These are phyloP conservation scores for Rhododendron ferrugineum DNA, from an alignment of 148 eudicot species.

Conservation along the genomic window DNA sequence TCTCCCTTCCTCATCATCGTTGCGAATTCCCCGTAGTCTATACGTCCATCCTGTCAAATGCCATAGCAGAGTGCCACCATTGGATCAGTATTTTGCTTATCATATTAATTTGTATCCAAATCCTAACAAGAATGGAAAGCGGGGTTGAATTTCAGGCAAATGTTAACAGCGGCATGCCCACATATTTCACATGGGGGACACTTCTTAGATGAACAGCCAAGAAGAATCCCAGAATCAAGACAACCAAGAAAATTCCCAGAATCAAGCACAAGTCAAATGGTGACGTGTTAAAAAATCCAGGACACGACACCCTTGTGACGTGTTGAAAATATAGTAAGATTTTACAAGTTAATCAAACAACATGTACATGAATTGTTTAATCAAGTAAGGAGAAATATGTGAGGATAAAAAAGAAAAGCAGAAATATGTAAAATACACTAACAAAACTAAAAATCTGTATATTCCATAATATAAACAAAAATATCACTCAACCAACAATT, in stretches of 20 bases:
- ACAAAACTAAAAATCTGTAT: neutral
- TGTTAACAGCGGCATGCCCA: neutral
- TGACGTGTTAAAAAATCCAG: neutral
- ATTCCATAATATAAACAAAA: neutral
- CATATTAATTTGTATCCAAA: neutral
- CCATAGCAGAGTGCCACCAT: neutral
- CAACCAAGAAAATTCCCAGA: no score
- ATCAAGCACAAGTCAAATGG: neutral
- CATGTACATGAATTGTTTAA: neutral
- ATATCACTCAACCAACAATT: neutral
- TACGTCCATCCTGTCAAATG: conserved; percentile 55
- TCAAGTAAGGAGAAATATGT: neutral
- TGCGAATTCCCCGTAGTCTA: conserved; percentile 69
- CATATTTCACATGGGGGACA: neutral
- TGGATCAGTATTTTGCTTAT: neutral
- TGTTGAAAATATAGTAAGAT: neutral
- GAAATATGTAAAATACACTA: neutral
- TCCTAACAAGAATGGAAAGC: neutral
- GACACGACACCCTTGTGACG: neutral
- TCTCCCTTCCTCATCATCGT: conserved; percentile 80
- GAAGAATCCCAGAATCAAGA: neutral
- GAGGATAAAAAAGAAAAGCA: neutral
- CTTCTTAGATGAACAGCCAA: neutral
- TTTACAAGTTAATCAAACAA: neutral
- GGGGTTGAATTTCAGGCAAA: neutral